Percentiles rank a stretch among this genome's conserved stretches.
phyloP scores from a whole-genome alignment of 768 basidiomycete species.

The Suillus weaverae region DNA sequence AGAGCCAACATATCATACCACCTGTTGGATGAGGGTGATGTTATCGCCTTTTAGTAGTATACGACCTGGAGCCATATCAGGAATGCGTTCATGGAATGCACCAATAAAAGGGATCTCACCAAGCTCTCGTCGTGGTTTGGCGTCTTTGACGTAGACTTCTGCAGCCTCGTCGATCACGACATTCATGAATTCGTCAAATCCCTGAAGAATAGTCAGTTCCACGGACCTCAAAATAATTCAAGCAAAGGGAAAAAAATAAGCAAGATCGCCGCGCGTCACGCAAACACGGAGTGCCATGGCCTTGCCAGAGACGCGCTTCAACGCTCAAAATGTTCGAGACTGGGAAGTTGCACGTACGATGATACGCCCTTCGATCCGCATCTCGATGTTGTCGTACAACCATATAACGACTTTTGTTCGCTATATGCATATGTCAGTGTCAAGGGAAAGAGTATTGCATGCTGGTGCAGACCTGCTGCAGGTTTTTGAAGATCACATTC shows the following conservation, averaged over 20 bases:
- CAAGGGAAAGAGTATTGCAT: constrained; percentile 5
- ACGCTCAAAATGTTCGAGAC: constrained; percentile 34
- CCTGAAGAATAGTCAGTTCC: constrained; percentile 51
- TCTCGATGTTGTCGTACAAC: constrained; percentile 96
- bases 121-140: constrained; percentile 79
- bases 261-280: constrained; percentile 11
- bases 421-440: constrained; percentile 40
- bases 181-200: constrained; percentile 99
- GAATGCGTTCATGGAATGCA: constrained; percentile 6
- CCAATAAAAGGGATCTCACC: constrained; percentile 49
- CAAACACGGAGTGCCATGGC: constrained; percentile 25
- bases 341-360: constrained; percentile 63
- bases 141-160: constrained; percentile 90
- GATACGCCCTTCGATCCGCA: constrained; percentile 95
- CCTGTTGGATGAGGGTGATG: constrained; percentile 93
- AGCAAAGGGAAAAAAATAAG: constrained; percentile 10
- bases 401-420: constrained; percentile 86
- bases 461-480: constrained; percentile 65
- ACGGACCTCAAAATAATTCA: constrained; percentile 7
- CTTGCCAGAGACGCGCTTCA: constrained; percentile 41
- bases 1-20: constrained; percentile 27
- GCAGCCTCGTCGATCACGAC: constrained; percentile 90
- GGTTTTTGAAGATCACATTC: constrained; percentile 99
- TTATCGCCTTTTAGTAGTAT: constrained; percentile 97
- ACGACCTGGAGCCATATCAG: constrained; percentile 57